Conservation (phyloP, 305 asterid genomes). For the Petunia hybrid region DNA sequence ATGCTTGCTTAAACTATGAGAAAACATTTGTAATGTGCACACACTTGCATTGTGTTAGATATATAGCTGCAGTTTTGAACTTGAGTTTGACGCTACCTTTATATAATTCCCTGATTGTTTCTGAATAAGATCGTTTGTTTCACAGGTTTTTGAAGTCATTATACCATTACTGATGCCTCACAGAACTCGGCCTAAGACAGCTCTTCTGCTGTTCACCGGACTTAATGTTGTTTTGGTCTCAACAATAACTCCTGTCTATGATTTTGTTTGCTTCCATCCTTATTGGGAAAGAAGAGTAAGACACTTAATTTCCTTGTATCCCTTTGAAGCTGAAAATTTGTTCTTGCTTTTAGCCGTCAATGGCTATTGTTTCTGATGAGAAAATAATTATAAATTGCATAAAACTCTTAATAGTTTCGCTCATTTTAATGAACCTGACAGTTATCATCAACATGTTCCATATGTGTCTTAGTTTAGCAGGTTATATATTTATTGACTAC, state of each 20-base stretch:
- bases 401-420: not conserved
- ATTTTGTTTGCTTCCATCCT: conserved; percentile 91
- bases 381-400: not conserved
- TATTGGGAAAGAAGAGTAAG: conserved; percentile 93
- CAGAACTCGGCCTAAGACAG: conserved; percentile 76
- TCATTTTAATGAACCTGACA: conserved; percentile 4
- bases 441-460: not conserved
- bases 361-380: not conserved
- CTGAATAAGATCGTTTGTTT: conserved; percentile 16
- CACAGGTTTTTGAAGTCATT: conserved; percentile 8
- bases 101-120: no score
- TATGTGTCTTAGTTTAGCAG: not conserved
- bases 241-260: conserved; percentile 74
- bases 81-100: no score
- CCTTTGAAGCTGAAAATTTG: not conserved
- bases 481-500: not conserved
- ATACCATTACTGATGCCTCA: conserved; percentile 56
- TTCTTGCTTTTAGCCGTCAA: not conserved
- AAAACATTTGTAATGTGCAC: no score
- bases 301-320: conserved; percentile 27
- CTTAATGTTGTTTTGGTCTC: conserved; percentile 68
- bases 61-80: no score
- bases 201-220: conserved; percentile 71
- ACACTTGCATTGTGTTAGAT: no score
- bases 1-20: no score